Evolutionary conservation across 306 rosid species (phyloP), one percentile per base, ranked within the genome.

Genomic region (Ziziphus jujuba): DNA sequence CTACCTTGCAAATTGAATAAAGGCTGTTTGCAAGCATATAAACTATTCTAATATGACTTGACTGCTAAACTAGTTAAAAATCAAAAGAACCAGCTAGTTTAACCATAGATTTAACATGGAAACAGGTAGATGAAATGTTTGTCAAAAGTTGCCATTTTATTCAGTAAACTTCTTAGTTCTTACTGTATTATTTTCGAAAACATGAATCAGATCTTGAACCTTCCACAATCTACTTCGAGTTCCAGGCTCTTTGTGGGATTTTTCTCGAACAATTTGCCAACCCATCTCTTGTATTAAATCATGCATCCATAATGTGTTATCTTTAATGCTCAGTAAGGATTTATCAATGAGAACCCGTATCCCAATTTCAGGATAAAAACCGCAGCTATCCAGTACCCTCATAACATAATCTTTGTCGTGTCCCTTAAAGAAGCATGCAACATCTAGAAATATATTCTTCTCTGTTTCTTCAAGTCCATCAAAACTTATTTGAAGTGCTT

Each of bases 211-310:
- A 72, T 82, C 87, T 56, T 82, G 81, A 44, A 57, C 69, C 49
- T 35, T 31, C 81, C 84, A 82, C 34, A 79, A 19, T 54, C 84
- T 75, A 59, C 79, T 82, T 16, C 77, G 54, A 1, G 45, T 65
- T 22, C 77, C 79, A 2, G 81, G 84, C 49, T 76, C 84, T 49
- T 63, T 23, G 9, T 69, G 84, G 1, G 79, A 76, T 68, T 72
- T 77, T 76, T 64, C 66, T 56, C 79, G 71, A 34, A 79, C 79
- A 57, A 79, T 72, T 58, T 79, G 81, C 24, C 75, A 72, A 0
- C 81, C 84, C 84, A 82, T 79, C 56, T 82, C 80, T 72, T 69
- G 79, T 24, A 82, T 63, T 17, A 79, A 67, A 56, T 82, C 87
- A 75, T 82, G 84, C 84, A 82, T 82, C 77, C 77, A 31, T 24